Base-by-base conservation (phyloP, 2,329 filamentous ascomycete species). In the Phialemoniopsis sp. region DNA sequence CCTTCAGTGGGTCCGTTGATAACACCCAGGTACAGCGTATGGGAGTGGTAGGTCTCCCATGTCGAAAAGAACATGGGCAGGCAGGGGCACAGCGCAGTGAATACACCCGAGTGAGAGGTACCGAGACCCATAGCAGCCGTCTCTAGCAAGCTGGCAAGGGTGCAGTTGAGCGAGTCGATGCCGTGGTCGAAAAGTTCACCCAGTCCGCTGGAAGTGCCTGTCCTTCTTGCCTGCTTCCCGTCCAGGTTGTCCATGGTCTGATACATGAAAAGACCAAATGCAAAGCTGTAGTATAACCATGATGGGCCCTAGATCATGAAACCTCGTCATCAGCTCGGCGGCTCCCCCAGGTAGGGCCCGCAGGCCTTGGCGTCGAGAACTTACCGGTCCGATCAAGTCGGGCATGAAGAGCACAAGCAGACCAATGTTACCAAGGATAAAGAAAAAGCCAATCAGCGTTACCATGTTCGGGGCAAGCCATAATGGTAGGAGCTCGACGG, bases 41-140 rank as follows among this genome's bases (percentile, higher is more conserved):
- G 93, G 5, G 93, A 96, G 66, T 98, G 93, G 62, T 96, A 98
- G 1, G 93, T 98, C 67, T 98, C 93, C 93, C 93, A 98, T 3
- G 93, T 98, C 4, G 91, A 96, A 68, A 98, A 96, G 73, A 95
- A 98, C 93, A 98, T 98, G 44, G 93, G 88, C 33, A 98, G 70
- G 52, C 89, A 94, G 2, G 93, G 93, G 44, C 91, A 82, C 32
- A 98, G 71, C 2, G 90, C 89, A 1, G 93, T 97, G 60, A 95
- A 94, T 41, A 93, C 85, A 49, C 93, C 93, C 15, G 88, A 80
- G 47, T 82, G 83, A 14, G 87, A 88, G 4, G 87, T 80, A 31
- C 93, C 93, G 37, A 95, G 76, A 18, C 87, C 91, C 85, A 98
- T 93, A 38, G 91, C 90, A 13, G 88, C 91, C 6, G 88, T 91